These are phyloP conservation scores for Platanthera guangdongensis DNA, from an alignment of 106 monocot species.

Conservation along the genomic window DNA sequence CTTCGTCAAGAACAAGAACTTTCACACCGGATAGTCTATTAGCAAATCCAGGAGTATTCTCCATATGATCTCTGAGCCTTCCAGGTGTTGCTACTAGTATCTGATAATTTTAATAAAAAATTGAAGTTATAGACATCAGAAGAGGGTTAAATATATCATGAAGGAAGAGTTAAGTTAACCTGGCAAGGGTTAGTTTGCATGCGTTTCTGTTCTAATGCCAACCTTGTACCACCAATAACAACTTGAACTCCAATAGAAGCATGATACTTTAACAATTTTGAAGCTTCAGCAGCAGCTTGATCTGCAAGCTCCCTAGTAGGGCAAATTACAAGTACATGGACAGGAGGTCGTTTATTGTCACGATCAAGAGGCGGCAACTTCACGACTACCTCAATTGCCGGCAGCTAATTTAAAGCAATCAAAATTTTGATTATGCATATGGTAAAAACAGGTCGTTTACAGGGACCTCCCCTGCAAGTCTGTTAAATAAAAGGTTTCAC, in stretches of 20 bases:
- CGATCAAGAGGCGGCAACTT: slow-evolving; percentile 66
- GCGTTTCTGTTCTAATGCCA: slow-evolving; percentile 76
- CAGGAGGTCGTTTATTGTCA: slow-evolving; percentile 69
- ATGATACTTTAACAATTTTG: slow-evolving; percentile 64
- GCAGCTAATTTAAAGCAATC: slow-evolving; percentile 44
- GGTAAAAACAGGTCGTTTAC: not conserved
- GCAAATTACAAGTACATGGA: slow-evolving; percentile 84
- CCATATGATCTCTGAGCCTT: slow-evolving; percentile 91
- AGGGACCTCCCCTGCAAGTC: not conserved
- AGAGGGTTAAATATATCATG: not conserved
- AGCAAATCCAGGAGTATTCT: slow-evolving; percentile 88
- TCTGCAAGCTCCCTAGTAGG: slow-evolving; percentile 95
- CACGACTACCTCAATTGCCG: slow-evolving; percentile 75
- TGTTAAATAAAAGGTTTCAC: no score
- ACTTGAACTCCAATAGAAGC: slow-evolving; percentile 82
- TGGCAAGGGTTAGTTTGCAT: slow-evolving; percentile 93
- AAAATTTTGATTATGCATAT: not conserved
- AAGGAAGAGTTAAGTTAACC: slow-evolving; percentile 25
- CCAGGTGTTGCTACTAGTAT: slow-evolving; percentile 96
- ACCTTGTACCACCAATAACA: slow-evolving; percentile 87
- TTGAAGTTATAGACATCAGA: not conserved
- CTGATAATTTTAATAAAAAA: slow-evolving; percentile 21
- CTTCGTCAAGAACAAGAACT: slow-evolving; percentile 83
- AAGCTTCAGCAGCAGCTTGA: slow-evolving; percentile 82
- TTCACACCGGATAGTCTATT: slow-evolving; percentile 60